Conservation (phyloP, 352 stramenopile genomes). For the Pythium rishiriense region DNA sequence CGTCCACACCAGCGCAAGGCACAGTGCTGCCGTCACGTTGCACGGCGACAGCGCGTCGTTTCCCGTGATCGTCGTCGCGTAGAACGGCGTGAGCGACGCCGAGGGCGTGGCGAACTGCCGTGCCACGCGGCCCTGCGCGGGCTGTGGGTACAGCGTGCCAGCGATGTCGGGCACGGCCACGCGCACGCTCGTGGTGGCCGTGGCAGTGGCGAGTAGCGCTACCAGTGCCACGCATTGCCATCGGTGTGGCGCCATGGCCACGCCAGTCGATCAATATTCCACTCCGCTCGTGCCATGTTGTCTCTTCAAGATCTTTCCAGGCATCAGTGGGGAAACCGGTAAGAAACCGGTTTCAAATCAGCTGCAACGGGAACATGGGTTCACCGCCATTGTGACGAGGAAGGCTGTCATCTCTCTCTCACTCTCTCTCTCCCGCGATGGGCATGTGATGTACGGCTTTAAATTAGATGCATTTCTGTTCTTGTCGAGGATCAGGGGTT, state of each 20-base stretch:
- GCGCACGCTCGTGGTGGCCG: conserved; percentile 16
- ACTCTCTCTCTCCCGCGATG: too few species aligned
- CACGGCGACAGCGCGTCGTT: conserved; percentile 11
- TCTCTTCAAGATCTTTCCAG: conserved; percentile 1
- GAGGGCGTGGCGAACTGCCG: conserved; percentile 21
- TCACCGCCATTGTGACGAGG: too few species aligned
- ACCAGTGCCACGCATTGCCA: neutral
- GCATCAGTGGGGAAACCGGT: neutral
- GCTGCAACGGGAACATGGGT: neutral
- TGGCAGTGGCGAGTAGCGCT: neutral
- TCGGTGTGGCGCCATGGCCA: neutral
- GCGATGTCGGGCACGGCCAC: conserved; percentile 33
- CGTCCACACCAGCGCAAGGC: conserved; percentile 31
- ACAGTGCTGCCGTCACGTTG: conserved; percentile 14
- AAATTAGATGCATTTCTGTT: neutral
- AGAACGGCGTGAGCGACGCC: conserved; percentile 5
- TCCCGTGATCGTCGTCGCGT: neutral
- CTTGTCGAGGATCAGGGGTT: neutral
- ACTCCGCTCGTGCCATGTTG: too few species aligned
- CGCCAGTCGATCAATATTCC: too few species aligned
- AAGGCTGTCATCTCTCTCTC: too few species aligned
- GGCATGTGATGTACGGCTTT: neutral
- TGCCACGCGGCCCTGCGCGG: conserved; percentile 15
- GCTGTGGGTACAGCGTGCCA: conserved; percentile 31
- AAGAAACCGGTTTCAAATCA: neutral